These are phyloP conservation scores for Populus trichocarpa DNA, from an alignment of 441 rosid species.

Conservation along the genomic window DNA sequence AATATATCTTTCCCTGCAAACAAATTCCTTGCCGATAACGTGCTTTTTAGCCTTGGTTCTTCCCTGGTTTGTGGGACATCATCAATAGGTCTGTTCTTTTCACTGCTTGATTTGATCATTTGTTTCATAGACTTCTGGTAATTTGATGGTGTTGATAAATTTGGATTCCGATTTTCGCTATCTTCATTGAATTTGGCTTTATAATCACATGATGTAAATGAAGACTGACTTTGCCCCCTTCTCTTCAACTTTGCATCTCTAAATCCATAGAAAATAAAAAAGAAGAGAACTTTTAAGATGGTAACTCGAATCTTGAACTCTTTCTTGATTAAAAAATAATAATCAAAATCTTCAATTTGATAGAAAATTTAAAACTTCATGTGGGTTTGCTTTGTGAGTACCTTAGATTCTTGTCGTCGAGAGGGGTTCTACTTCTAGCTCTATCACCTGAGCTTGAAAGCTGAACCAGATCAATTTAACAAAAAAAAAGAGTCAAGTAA, in stretches of 20 bases:
- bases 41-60: slow-evolving; percentile 52
- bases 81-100: slow-evolving; percentile 41
- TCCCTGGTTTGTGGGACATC: slow-evolving; percentile 31
- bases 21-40: slow-evolving; percentile 72
- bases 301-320: background rate
- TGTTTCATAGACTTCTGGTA: slow-evolving; percentile 44
- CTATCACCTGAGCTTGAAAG: slow-evolving; percentile 30
- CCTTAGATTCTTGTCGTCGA: slow-evolving; percentile 40
- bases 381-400: slow-evolving; percentile 5
- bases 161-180: slow-evolving; percentile 67
- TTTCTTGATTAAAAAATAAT: background rate
- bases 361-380: background rate
- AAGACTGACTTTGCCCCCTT: slow-evolving; percentile 41
- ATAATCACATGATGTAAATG: slow-evolving; percentile 17
- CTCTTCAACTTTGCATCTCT: slow-evolving; percentile 50
- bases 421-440: slow-evolving; percentile 29
- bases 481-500: slow-evolving; percentile 7
- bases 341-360: background rate
- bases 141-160: slow-evolving; percentile 41
- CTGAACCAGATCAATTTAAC: slow-evolving; percentile 31
- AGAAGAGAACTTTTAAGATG: background rate
- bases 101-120: slow-evolving; percentile 49
- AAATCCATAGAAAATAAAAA: background rate
- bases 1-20: slow-evolving; percentile 73
- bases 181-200: slow-evolving; percentile 31